Percentiles rank a stretch among this genome's conserved stretches.
phyloP scores from a whole-genome alignment of 2,329 filamentous ascomycete species.

The Aspergillus uvarum region DNA sequence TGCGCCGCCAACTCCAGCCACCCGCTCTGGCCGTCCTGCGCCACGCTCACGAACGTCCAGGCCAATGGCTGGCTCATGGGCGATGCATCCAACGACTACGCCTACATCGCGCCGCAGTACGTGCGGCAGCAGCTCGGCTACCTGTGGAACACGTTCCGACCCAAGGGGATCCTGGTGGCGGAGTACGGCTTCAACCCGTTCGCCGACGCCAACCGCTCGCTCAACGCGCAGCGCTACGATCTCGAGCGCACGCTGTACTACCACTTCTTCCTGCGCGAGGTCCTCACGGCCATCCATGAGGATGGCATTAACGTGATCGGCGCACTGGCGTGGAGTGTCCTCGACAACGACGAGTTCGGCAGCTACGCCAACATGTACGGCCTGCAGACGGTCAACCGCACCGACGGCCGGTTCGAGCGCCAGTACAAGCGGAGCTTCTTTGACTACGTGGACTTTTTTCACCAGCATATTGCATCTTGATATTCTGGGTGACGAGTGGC shows the following conservation, averaged over 20 bases:
- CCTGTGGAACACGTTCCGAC: conserved; percentile 58
- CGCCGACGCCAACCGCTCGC: conserved; percentile 45
- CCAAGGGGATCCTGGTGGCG: conserved; percentile 45
- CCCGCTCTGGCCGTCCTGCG: conserved; percentile 54
- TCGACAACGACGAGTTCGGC: conserved; percentile 60
- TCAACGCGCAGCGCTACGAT: conserved; percentile 56
- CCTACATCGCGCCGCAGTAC: conserved; percentile 56
- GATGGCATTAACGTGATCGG: conserved; percentile 58
- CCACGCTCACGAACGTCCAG: conserved; percentile 49
- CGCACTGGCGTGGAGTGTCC: conserved; percentile 54
- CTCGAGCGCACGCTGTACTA: conserved; percentile 57
- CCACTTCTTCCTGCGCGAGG: conserved; percentile 54
- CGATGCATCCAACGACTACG: conserved; percentile 55
- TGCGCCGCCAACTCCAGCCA: conserved; percentile 50
- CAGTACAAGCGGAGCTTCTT: conserved; percentile 61
- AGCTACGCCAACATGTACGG: conserved; percentile 53
- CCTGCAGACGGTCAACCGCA: conserved; percentile 57
- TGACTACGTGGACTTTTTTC: conserved; percentile 54
- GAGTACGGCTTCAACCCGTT: conserved; percentile 59
- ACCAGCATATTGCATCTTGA: conserved; percentile 6
- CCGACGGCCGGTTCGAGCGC: conserved; percentile 46
- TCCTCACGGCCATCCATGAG: conserved; percentile 56
- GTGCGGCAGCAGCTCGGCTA: conserved; percentile 55
- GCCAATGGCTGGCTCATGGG: conserved; percentile 59
- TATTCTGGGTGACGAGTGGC: background rate